These are phyloP conservation scores for Russula sp. DNA, from an alignment of 768 basidiomycete species.

Conservation along the genomic window DNA sequence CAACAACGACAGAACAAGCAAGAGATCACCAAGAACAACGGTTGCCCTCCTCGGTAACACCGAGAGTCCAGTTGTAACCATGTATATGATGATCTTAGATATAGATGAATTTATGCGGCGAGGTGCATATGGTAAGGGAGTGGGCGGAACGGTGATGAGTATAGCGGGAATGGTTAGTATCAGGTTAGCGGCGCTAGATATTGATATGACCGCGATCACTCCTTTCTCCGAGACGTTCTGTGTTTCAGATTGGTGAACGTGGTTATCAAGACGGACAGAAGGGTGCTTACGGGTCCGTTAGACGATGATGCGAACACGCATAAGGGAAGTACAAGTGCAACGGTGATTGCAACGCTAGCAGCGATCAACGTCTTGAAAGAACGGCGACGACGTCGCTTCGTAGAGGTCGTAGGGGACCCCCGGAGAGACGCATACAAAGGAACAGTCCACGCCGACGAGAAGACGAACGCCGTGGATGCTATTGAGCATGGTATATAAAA, in stretches of 20 bases:
- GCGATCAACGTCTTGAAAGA: slow-evolving; percentile 60
- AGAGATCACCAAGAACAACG: slow-evolving; percentile 46
- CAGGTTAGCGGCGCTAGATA: slow-evolving; percentile 52
- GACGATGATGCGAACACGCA: slow-evolving; percentile 51
- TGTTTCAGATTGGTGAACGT: slow-evolving; percentile 21
- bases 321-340: slow-evolving; percentile 54
- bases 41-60: slow-evolving; percentile 44
- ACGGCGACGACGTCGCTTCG: slow-evolving; percentile 47
- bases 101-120: slow-evolving; percentile 48
- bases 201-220: slow-evolving; percentile 40
- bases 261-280: slow-evolving; percentile 4
- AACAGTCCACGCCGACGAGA: slow-evolving; percentile 62
- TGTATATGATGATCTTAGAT: slow-evolving; percentile 45
- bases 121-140: slow-evolving; percentile 47
- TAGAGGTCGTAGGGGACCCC: slow-evolving; percentile 40
- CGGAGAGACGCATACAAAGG: slow-evolving; percentile 62
- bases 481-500: slow-evolving; percentile 11
- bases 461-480: slow-evolving; percentile 64
- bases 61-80: slow-evolving; percentile 45
- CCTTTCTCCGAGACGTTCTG: slow-evolving; percentile 35
- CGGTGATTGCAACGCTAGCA: slow-evolving; percentile 48
- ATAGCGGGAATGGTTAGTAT: slow-evolving; percentile 58
- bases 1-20: slow-evolving; percentile 50
- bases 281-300: slow-evolving; percentile 41
- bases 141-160: slow-evolving; percentile 52